phyloP scores from a whole-genome alignment of 139 green algal species.

The Chlamydomonas sp. region DNA sequence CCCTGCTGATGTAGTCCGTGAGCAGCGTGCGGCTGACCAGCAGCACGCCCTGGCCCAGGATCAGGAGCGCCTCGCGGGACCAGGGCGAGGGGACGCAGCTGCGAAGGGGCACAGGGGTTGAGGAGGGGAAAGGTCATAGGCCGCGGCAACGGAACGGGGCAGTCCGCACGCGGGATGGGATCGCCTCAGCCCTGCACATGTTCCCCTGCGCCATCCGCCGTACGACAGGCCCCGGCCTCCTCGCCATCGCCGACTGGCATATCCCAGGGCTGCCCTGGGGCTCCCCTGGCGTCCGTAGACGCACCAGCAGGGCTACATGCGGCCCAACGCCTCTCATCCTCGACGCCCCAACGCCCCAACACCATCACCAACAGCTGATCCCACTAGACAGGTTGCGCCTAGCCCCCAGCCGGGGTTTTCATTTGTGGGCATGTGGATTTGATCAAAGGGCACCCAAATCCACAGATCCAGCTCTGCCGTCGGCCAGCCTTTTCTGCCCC shows the following conservation, averaged over 20 bases:
- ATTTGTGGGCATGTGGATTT: too few species aligned
- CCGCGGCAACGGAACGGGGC: not conserved
- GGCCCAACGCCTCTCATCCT: too few species aligned
- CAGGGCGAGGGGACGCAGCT: conserved; percentile 82
- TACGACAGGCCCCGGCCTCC: not conserved
- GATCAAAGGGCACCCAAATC: not conserved
- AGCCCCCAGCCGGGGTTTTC: too few species aligned
- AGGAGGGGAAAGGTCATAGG: not conserved
- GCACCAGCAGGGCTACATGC: too few species aligned
- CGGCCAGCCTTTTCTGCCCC: not conserved
- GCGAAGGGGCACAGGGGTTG: conserved; percentile 6
- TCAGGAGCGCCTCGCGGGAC: conserved; percentile 76
- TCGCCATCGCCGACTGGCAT: not conserved
- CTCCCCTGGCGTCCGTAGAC: too few species aligned
- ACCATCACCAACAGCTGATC: too few species aligned
- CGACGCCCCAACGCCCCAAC: too few species aligned
- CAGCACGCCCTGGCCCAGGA: conserved; percentile 68
- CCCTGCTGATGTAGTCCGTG: conserved; percentile 80
- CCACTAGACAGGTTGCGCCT: too few species aligned
- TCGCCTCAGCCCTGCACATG: not conserved
- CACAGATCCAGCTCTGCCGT: not conserved
- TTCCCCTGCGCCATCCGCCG: not conserved
- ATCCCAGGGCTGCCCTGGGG: too few species aligned
- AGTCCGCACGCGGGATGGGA: not conserved
- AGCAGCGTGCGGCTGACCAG: conserved; percentile 87